These are phyloP conservation scores for Pseudofabraea citricarpa DNA, from an alignment of 2,329 filamentous ascomycete genomes.

Conservation along the genomic window DNA sequence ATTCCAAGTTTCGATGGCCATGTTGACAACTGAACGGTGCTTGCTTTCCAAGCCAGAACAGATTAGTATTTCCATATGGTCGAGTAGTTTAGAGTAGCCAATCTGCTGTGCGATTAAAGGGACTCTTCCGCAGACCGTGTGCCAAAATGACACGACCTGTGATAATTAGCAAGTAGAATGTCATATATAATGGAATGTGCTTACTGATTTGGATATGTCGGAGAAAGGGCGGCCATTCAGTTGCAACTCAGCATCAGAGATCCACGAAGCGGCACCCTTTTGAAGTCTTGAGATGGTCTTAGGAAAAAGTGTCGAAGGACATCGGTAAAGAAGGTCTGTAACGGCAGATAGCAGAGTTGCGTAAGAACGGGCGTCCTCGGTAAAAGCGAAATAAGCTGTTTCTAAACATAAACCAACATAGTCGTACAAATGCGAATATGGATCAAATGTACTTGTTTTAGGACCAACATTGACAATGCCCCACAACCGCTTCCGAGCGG, in stretches of 20 bases:
- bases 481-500: constrained; percentile 63
- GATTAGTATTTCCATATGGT: constrained; percentile 48
- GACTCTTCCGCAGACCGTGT: constrained; percentile 34
- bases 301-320: constrained; percentile 41
- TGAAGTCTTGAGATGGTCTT: constrained; percentile 58
- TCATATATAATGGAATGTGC: constrained; percentile 19
- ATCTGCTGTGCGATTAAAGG: constrained; percentile 30
- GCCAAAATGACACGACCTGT: constrained; percentile 47
- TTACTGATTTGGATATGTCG: constrained; percentile 39
- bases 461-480: constrained; percentile 41
- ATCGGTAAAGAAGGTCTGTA: constrained; percentile 32
- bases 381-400: constrained; percentile 42
- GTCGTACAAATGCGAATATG: constrained; percentile 63
- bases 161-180: constrained; percentile 20
- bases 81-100: constrained; percentile 38
- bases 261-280: constrained; percentile 55
- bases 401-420: constrained; percentile 49
- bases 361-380: constrained; percentile 38
- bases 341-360: constrained; percentile 43
- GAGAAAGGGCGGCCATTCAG: constrained; percentile 37
- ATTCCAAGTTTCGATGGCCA: constrained; percentile 63
- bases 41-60: constrained; percentile 54
- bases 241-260: constrained; percentile 49
- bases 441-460: constrained; percentile 45
- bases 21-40: constrained; percentile 49